These are phyloP conservation scores for Lepiota brunneoincarnata DNA, from an alignment of 768 basidiomycete species.

Conservation along the genomic window DNA sequence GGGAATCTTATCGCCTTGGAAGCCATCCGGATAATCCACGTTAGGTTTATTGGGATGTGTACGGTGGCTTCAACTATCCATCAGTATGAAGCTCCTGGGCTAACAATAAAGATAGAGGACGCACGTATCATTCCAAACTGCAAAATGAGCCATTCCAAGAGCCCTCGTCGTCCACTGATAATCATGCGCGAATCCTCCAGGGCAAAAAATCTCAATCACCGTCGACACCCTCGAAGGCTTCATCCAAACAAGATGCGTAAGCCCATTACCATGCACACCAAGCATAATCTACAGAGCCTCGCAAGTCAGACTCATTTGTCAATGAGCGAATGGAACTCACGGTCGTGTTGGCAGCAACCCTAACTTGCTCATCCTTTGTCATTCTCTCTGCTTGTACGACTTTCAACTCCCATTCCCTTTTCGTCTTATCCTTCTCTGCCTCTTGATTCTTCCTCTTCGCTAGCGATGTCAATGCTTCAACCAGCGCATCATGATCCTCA, in stretches of 20 bases:
- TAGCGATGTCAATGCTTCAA: conserved; percentile 50
- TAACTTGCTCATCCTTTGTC: conserved; percentile 74
- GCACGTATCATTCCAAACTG: conserved; percentile 79
- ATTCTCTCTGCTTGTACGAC: conserved; percentile 62
- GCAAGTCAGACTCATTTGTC: background rate
- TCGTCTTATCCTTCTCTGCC: conserved; percentile 13
- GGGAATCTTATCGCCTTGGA: conserved; percentile 79
- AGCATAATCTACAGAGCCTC: conserved; percentile 50
- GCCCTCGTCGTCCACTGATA: conserved; percentile 81
- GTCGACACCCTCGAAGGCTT: conserved; percentile 69
- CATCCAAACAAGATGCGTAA: conserved; percentile 87
- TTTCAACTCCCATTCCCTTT: conserved; percentile 54
- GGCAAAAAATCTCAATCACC: conserved; percentile 85
- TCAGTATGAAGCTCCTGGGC: background rate
- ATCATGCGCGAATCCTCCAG: conserved; percentile 79
- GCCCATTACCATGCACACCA: conserved; percentile 78
- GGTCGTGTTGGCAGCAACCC: conserved; percentile 62
- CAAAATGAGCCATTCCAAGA: conserved; percentile 72
- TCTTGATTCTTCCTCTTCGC: conserved; percentile 35
- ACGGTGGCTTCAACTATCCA: conserved; percentile 21
- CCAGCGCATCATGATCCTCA: conserved; percentile 54
- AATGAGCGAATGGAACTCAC: conserved; percentile 36
- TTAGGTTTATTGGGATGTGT: conserved; percentile 42
- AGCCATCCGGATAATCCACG: conserved; percentile 78
- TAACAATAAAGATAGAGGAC: conserved; percentile 9